Conservation (phyloP, 768 basidiomycete genomes). For the Coprinellus micaceus region DNA sequence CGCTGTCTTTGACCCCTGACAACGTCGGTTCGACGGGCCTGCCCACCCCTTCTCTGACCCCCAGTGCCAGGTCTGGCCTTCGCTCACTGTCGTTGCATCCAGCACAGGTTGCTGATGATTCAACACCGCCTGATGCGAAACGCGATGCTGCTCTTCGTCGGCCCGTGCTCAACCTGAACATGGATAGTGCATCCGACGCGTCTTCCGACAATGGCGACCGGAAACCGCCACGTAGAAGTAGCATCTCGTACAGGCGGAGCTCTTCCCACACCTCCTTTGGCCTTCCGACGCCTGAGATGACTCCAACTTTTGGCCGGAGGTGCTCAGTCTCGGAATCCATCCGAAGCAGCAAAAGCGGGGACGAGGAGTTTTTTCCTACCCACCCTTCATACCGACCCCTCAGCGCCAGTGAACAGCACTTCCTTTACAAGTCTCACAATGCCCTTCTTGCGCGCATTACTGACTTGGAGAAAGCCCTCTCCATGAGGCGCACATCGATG, state of each 20-base stretch:
- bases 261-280: slow-evolving; percentile 42
- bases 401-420: slow-evolving; percentile 75
- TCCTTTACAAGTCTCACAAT: slow-evolving; percentile 82
- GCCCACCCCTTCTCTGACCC: slow-evolving; percentile 54
- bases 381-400: slow-evolving; percentile 47
- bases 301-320: slow-evolving; percentile 47
- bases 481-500: slow-evolving; percentile 36
- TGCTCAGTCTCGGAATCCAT: slow-evolving; percentile 30
- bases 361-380: slow-evolving; percentile 43
- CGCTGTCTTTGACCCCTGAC: slow-evolving; percentile 65
- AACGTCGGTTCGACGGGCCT: slow-evolving; percentile 35
- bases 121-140: slow-evolving; percentile 17
- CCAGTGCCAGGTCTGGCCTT: slow-evolving; percentile 46
- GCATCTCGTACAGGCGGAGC: slow-evolving; percentile 65
- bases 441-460: slow-evolving; percentile 78
- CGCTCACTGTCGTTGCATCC: slow-evolving; percentile 50
- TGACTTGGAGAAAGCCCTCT: slow-evolving; percentile 71
- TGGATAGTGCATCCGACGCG: slow-evolving; percentile 25
- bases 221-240: slow-evolving; percentile 52
- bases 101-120: slow-evolving; percentile 23
- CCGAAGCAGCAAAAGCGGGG: slow-evolving; percentile 31
- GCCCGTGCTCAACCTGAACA: slow-evolving; percentile 37
- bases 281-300: slow-evolving; percentile 73
- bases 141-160: slow-evolving; percentile 19
- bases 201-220: slow-evolving; percentile 29